Percentiles rank a stretch among this genome's conserved stretches.
Evolutionary conservation across 345 rosid genomes (phyloP).

Genomic region (Combretum micranthum): DNA sequence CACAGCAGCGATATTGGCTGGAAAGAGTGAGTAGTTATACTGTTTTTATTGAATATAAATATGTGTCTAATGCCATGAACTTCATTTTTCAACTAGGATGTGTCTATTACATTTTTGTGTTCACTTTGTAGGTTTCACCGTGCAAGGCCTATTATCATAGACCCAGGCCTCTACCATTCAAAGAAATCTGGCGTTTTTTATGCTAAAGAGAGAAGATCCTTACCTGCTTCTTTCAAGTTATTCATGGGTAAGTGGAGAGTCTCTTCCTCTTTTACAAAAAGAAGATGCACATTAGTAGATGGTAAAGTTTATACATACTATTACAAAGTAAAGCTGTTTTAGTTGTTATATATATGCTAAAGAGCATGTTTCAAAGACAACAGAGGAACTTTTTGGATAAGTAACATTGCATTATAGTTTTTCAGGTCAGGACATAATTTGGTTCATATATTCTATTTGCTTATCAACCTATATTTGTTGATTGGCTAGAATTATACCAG

Average conservation of each 20-base stretch:
- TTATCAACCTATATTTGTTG: too few species aligned
- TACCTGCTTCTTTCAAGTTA: slow-evolving; percentile 87
- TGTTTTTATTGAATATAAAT: neutral
- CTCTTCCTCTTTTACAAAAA: slow-evolving; percentile 6
- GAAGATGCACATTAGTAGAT: neutral
- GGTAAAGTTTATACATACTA: neutral
- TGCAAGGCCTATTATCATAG: slow-evolving; percentile 83
- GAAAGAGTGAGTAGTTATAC: slow-evolving; percentile 79
- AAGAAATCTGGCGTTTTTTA: slow-evolving; percentile 79
- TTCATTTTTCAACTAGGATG: too few species aligned
- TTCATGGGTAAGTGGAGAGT: slow-evolving; percentile 51
- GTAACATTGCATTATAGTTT: too few species aligned
- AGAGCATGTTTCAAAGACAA: too few species aligned
- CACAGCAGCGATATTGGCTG: slow-evolving; percentile 85
- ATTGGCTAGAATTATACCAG: too few species aligned
- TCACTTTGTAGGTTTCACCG: slow-evolving; percentile 48
- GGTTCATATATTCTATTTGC: too few species aligned
- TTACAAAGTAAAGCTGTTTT: neutral
- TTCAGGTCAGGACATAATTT: too few species aligned
- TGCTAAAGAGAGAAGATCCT: slow-evolving; percentile 78
- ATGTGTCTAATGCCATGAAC: too few species aligned
- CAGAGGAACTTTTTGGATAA: too few species aligned
- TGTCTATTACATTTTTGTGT: too few species aligned
- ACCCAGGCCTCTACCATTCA: slow-evolving; percentile 84
- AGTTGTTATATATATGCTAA: too few species aligned